Evolutionary conservation across 805 yeast species (phyloP).

Genomic region (Blastobotrys terrestris): DNA sequence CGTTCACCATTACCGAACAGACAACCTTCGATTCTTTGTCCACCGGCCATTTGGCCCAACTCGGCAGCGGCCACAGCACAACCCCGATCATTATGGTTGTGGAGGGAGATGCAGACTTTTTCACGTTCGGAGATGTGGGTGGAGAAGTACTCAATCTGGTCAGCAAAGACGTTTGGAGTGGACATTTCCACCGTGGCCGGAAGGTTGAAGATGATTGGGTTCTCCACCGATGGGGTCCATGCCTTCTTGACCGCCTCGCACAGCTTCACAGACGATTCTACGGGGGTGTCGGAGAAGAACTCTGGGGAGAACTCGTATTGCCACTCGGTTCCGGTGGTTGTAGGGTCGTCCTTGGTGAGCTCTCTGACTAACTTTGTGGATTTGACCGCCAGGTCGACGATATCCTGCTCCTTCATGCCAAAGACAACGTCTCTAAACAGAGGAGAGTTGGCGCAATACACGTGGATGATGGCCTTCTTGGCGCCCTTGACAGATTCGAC

Average conservation of each 20-base stretch:
- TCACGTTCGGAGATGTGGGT: constrained; percentile 59
- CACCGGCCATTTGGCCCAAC: constrained; percentile 76
- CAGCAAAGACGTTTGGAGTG: constrained; percentile 78
- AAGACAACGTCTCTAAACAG: constrained; percentile 70
- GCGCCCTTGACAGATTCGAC: constrained; percentile 71
- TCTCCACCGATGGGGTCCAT: constrained; percentile 61
- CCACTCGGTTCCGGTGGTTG: constrained; percentile 53
- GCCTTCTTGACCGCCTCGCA: constrained; percentile 72
- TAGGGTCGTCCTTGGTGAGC: constrained; percentile 64
- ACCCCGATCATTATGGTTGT: constrained; percentile 81
- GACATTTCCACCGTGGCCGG: constrained; percentile 84
- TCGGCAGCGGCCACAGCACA: constrained; percentile 89
- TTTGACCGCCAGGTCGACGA: constrained; percentile 54
- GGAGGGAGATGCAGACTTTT: constrained; percentile 66
- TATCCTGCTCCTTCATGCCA: constrained; percentile 50
- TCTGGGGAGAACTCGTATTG: constrained; percentile 76
- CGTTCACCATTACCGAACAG: constrained; percentile 83
- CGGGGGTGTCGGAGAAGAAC: constrained; percentile 64
- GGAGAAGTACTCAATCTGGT: constrained; percentile 71
- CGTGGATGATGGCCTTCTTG: constrained; percentile 67
- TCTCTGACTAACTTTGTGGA: constrained; percentile 56
- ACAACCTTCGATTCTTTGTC: constrained; percentile 85
- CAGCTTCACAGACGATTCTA: constrained; percentile 55
- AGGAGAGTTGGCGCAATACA: constrained; percentile 70
- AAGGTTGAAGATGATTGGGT: constrained; percentile 70